Evolutionary conservation across 805 yeast species (phyloP), one percentile per base, ranked within the genome.

Genomic region (Cyberlindnera subsufficiens): DNA sequence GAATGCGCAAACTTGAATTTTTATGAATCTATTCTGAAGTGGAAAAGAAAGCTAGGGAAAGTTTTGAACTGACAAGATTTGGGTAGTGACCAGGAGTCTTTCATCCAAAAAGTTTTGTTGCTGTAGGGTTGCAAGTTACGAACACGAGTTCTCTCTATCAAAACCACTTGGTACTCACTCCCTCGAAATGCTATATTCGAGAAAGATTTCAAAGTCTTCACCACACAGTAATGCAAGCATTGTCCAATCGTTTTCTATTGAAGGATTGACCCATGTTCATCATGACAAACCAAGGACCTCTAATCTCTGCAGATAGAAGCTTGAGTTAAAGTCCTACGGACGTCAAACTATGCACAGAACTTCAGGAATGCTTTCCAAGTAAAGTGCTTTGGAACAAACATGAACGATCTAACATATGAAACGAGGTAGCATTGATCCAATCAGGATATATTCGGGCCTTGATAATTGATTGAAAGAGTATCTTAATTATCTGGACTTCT

Each of bases 111-210:
- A 39, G 19, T 37, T 3, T 15, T n/a, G 52, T 49, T 18, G 52
- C 44, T 36, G 60, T 58, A 38, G 60, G 58, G 34, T 20, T 58
- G 31, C 56, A 57, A 46, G 45, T 44, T 10, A 51, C 58, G 42
- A 58, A 52, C 7, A 45, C 54, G 8, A 59, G 63, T 38, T 50
- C 62, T 1, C 52, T 56, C 18, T 56, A 47, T 45, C 54, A 16
- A 6, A n/a, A 32, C 35, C 54, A 45, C 42, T n/a, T n/a, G n/a
- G n/a, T n/a, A n/a, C n/a, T n/a, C n/a, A n/a, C n/a, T n/a, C n/a
- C n/a, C n/a, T n/a, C n/a, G n/a, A n/a, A n/a, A n/a, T n/a, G n/a
- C n/a, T n/a, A n/a, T n/a, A n/a, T n/a, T n/a, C n/a, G n/a, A 42
- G 45, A 7, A 32, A 22, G 10, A 22, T 22, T 6, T 22, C 6